phyloP scores from a whole-genome alignment of 2,329 filamentous ascomycete genomes.

The Tolypocladium nubicola region DNA sequence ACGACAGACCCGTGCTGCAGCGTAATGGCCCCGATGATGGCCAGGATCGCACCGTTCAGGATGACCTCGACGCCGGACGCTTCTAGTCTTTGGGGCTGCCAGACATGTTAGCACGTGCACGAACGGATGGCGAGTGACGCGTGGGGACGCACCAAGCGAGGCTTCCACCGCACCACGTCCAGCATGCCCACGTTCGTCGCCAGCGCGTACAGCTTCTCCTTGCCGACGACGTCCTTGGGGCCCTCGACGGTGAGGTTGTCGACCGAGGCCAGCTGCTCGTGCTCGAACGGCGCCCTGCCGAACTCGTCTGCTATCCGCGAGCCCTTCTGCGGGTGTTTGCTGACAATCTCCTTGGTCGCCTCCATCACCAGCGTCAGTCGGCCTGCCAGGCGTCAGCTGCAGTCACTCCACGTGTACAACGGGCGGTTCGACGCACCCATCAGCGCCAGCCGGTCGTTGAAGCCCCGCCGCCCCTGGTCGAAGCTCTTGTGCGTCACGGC shows the following conservation, averaged over 20 bases:
- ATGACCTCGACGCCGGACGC: slow-evolving; percentile 67
- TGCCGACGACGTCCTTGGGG: slow-evolving; percentile 51
- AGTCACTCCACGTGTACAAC: slow-evolving; percentile 2
- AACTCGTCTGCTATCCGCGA: slow-evolving; percentile 30
- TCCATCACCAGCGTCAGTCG: slow-evolving; percentile 27
- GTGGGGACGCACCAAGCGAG: slow-evolving; percentile 54
- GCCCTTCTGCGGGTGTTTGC: slow-evolving; percentile 16
- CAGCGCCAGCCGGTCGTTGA: slow-evolving; percentile 88
- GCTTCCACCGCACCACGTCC: slow-evolving; percentile 79
- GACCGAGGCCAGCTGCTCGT: slow-evolving; percentile 62
- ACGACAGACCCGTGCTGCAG: slow-evolving; percentile 75
- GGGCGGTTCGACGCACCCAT: slow-evolving; percentile 50
- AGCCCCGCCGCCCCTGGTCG: slow-evolving; percentile 86
- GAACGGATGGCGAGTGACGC: too few species aligned
- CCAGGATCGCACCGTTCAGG: slow-evolving; percentile 67
- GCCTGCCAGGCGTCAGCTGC: slow-evolving; percentile 10
- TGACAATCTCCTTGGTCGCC: slow-evolving; percentile 26
- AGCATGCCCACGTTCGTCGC: slow-evolving; percentile 61
- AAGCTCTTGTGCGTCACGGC: slow-evolving; percentile 98
- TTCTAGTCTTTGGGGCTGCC: slow-evolving; percentile 52
- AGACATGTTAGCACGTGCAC: slow-evolving; percentile 1
- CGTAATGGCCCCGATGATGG: slow-evolving; percentile 81
- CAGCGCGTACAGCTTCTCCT: slow-evolving; percentile 55
- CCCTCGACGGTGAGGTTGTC: slow-evolving; percentile 56
- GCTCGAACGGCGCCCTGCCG: slow-evolving; percentile 54